phyloP scores from a whole-genome alignment of 176 grass and related monocot species.

The Chrysopogon serrulatus region DNA sequence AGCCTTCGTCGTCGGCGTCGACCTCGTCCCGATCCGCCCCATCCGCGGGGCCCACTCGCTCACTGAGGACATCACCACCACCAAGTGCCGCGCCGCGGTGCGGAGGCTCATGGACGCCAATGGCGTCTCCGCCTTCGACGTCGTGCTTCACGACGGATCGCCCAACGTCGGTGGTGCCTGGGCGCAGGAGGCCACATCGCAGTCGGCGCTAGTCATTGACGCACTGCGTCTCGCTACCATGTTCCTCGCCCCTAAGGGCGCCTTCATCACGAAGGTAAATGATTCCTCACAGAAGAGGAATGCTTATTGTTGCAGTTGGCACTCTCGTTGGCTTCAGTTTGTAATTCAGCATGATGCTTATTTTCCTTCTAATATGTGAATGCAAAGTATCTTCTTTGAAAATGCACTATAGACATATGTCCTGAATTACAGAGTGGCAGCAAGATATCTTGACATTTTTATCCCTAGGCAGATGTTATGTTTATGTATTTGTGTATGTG shows the following conservation, averaged over 20 bases:
- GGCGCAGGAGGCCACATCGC: slow-evolving; percentile 86
- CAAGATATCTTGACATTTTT: not conserved
- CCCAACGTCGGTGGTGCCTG: slow-evolving; percentile 92
- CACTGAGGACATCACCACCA: slow-evolving; percentile 89
- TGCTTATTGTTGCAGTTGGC: not conserved
- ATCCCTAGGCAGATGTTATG: not conserved
- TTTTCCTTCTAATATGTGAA: not conserved
- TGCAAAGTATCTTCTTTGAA: not conserved
- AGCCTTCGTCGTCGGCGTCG: slow-evolving; percentile 73
- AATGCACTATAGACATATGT: not conserved
- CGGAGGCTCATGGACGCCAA: slow-evolving; percentile 75
- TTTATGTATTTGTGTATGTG: too few species aligned
- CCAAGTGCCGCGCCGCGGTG: slow-evolving; percentile 72
- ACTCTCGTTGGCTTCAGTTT: not conserved
- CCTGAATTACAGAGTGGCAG: not conserved
- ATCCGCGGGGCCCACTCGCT: slow-evolving; percentile 82
- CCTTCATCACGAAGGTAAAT: slow-evolving; percentile 81
- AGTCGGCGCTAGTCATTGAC: slow-evolving; percentile 77
- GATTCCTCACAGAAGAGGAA: not conserved
- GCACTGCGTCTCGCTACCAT: slow-evolving; percentile 66
- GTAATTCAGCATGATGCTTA: not conserved
- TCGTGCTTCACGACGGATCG: slow-evolving; percentile 89
- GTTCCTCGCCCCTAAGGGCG: slow-evolving; percentile 83
- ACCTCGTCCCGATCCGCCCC: slow-evolving; percentile 83
- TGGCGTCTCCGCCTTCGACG: slow-evolving; percentile 61